Evolutionary conservation across 1,284 basidiomycete genomes (phyloP), one percentile per base, ranked within the genome.

Genomic region (Leccinum subrobustum): DNA sequence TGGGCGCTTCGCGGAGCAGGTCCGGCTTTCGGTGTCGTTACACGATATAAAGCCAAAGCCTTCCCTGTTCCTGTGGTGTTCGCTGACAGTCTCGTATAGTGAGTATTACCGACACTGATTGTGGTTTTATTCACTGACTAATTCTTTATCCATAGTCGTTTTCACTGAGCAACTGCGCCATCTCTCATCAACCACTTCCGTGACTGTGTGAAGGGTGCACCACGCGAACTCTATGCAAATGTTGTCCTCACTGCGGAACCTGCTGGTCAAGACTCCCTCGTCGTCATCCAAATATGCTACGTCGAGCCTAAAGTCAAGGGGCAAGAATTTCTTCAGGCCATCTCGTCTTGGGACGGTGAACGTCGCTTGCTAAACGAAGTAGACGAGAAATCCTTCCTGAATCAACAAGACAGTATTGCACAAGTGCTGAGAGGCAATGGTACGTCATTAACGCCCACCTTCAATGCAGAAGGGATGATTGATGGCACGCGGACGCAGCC

Each of bases 31-130:
- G 93, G 94, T 14, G 83, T 97, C 56, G 89, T 88, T n/a, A 95
- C 91, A n/a, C 83, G 93, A 23, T 95, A 95, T 75, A 91, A 92
- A 66, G 89, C 87, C 20, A 89, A 83, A 69, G 94, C 94, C 16
- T 95, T 84, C 73, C 93, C 93, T 3, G 84, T 96, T 2, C 92
- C 93, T 3, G 86, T 92, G 12, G 93, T 95, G 2, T 96, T 92
- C 66, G 92, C 93, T 14, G 94, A 93, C 9, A 96, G 95, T 72
- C 79, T 96, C 56, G 88, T 96, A 67, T 96, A 92, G 92, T 93
- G 67, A 70, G 86, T 65, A 71, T 42, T 53, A 62, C 60, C 16
- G 42, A 47, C 35, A 37, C 29, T 1, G 3, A 16, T 27, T 8
- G 20, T 2, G 5, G n/a, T n/a, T 27, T 27, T 27, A 51, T 27